A percentile compares a stretch with the other conserved stretches of the same genome.
These are phyloP conservation scores for Phaeosphaeria sp. DNA, from an alignment of 2,329 filamentous ascomycete species.

Conservation along the genomic window DNA sequence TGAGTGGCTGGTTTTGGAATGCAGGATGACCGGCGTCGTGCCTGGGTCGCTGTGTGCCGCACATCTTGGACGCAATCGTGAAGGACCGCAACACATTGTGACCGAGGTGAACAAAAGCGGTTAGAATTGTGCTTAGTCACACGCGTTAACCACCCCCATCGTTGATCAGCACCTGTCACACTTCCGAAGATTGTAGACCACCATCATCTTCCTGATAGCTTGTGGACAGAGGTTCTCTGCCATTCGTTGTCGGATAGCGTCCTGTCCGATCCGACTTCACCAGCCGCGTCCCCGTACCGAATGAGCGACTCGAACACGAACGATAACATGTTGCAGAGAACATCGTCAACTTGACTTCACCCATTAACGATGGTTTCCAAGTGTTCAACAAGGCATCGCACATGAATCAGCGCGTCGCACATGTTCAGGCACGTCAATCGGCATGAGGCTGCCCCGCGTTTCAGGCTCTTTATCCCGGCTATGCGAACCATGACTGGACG, in stretches of 20 bases:
- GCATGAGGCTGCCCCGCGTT: conserved; percentile 3
- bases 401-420: neutral
- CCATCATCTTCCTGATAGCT: neutral
- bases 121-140: neutral
- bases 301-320: neutral
- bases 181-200: neutral
- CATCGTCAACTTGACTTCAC: neutral
- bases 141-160: neutral
- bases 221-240: neutral
- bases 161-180: neutral
- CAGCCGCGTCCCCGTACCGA: neutral
- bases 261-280: neutral
- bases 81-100: neutral
- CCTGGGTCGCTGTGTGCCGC: too few relatives aligned
- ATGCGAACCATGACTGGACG: conserved; percentile 7
- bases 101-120: neutral
- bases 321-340: neutral
- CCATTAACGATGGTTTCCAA: neutral
- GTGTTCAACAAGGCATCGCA: neutral
- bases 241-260: neutral
- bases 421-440: conserved; percentile 1
- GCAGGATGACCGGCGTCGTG: too few relatives aligned
- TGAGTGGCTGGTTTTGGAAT: too few relatives aligned
- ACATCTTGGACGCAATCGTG: too few relatives aligned
- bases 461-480: conserved; percentile 3